Evolutionary conservation across 768 basidiomycete species (phyloP).

Genomic region (Naganishia vaughanmartiniae): DNA sequence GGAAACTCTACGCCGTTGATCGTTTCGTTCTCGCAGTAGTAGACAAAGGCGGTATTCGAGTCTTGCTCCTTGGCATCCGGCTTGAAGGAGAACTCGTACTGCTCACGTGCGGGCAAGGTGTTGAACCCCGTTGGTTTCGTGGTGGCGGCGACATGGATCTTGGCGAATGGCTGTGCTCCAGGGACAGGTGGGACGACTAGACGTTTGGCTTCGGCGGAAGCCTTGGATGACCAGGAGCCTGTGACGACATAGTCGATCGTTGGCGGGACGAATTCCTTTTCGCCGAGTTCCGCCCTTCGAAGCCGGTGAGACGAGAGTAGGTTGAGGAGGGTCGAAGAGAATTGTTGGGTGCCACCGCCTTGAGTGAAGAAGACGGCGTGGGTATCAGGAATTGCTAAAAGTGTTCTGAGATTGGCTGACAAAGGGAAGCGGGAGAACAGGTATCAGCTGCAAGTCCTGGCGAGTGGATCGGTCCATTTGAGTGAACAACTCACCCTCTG

Average conservation of each 20-base stretch:
- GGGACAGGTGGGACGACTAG: slow-evolving; percentile 56
- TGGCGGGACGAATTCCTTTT: slow-evolving; percentile 51
- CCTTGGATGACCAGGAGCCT: slow-evolving; percentile 88
- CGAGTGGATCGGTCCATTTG: neutral
- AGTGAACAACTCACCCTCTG: slow-evolving; percentile 44
- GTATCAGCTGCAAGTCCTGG: neutral
- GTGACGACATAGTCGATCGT: slow-evolving; percentile 83
- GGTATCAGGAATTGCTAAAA: slow-evolving; percentile 75
- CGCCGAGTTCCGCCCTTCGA: slow-evolving; percentile 58
- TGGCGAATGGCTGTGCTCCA: slow-evolving; percentile 49
- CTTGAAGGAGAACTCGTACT: slow-evolving; percentile 66
- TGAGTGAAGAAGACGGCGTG: slow-evolving; percentile 89
- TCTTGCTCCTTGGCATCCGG: slow-evolving; percentile 56
- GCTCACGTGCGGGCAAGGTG: slow-evolving; percentile 69
- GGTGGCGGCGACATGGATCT: slow-evolving; percentile 65
- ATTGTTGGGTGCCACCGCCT: slow-evolving; percentile 88
- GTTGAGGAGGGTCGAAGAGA: slow-evolving; percentile 88
- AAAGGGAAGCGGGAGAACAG: neutral
- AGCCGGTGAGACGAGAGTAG: slow-evolving; percentile 81
- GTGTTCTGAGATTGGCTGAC: slow-evolving; percentile 66
- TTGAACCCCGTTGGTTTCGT: slow-evolving; percentile 64
- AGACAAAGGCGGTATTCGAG: slow-evolving; percentile 65
- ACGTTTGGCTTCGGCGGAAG: slow-evolving; percentile 73
- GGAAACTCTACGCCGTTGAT: slow-evolving; percentile 91
- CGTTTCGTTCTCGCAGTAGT: slow-evolving; percentile 99